These are phyloP conservation scores for Peronospora tabacina DNA, from an alignment of 352 stramenopile genomes.

Conservation along the genomic window DNA sequence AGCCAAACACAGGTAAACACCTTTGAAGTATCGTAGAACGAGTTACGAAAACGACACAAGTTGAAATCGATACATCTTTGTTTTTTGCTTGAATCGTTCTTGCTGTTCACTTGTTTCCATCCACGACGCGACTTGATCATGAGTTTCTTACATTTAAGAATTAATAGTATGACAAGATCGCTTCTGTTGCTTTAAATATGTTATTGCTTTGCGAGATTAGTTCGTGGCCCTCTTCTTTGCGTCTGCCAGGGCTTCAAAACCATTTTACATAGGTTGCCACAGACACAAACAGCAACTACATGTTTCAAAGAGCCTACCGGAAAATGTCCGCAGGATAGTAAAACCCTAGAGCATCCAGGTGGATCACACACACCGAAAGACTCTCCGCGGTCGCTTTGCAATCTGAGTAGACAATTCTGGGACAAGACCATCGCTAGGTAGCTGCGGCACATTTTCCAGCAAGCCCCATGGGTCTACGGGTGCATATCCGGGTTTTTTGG, in stretches of 20 bases:
- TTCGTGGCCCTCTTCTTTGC: conserved; percentile 1
- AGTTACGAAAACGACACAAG: too few relatives aligned
- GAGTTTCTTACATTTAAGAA: neutral
- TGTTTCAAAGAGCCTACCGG: conserved; percentile 5
- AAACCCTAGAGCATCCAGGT: neutral
- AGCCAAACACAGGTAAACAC: too few relatives aligned
- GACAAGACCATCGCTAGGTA: conserved; percentile 61
- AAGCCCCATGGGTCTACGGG: conserved; percentile 71
- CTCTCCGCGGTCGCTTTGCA: conserved; percentile 47
- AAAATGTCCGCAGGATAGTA: neutral
- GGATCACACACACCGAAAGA: conserved; percentile 63
- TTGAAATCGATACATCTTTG: neutral
- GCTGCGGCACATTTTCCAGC: conserved; percentile 57
- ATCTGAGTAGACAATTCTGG: conserved; percentile 32
- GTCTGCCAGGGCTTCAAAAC: conserved; percentile 2
- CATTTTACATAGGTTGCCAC: conserved; percentile 21
- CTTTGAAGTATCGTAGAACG: too few relatives aligned
- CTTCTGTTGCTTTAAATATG: conserved; percentile 33
- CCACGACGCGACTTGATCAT: too few relatives aligned
- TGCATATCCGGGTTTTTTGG: conserved; percentile 21
- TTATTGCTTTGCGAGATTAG: conserved; percentile 14
- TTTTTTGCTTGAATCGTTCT: neutral
- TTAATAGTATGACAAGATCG: conserved; percentile 6
- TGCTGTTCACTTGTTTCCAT: neutral
- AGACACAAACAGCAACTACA: conserved; percentile 14